A percentile compares a stretch with the other conserved stretches of the same genome.
Evolutionary conservation across 2,329 filamentous ascomycete genomes (phyloP).

Genomic region (Colletotrichum salicis): DNA sequence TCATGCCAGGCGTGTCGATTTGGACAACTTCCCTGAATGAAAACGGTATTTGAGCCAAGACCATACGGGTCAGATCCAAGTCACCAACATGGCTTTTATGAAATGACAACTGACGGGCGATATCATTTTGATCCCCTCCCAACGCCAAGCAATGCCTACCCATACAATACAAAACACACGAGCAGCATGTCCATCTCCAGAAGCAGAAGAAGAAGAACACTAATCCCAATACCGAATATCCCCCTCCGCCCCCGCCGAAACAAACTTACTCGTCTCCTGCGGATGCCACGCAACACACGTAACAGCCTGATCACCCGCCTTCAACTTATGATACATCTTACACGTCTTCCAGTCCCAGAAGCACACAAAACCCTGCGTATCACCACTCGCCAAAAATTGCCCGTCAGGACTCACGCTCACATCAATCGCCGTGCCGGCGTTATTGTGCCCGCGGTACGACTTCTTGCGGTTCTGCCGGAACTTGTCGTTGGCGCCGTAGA

Average conservation of each 20-base stretch:
- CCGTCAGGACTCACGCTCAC: constrained; percentile 90
- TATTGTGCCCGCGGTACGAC: constrained; percentile 94
- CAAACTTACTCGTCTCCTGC: constrained; percentile 95
- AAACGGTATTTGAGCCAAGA: background rate
- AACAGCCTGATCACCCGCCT: constrained; percentile 82
- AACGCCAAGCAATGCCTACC: constrained; percentile 35
- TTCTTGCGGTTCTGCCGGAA: constrained; percentile 99
- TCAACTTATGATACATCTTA: constrained; percentile 98
- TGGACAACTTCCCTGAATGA: too few relatives aligned
- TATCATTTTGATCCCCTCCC: constrained; percentile 21
- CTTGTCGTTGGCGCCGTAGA: constrained; percentile 93
- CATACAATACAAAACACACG: constrained; percentile 13
- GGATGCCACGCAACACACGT: constrained; percentile 96
- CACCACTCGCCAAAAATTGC: constrained; percentile 87
- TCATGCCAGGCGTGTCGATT: too few relatives aligned
- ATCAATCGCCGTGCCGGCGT: constrained; percentile 92
- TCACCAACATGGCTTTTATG: background rate
- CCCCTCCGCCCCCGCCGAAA: constrained; percentile 89
- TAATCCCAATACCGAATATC: constrained; percentile 95
- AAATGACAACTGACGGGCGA: background rate
- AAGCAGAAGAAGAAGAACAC: constrained; percentile 18
- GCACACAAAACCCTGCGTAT: constrained; percentile 88
- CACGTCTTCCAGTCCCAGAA: constrained; percentile 99
- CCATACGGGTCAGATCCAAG: background rate
- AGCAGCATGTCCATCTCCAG: background rate